Evolutionary conservation across 805 yeast species (phyloP).

Genomic region (Kuraishia piskuri): DNA sequence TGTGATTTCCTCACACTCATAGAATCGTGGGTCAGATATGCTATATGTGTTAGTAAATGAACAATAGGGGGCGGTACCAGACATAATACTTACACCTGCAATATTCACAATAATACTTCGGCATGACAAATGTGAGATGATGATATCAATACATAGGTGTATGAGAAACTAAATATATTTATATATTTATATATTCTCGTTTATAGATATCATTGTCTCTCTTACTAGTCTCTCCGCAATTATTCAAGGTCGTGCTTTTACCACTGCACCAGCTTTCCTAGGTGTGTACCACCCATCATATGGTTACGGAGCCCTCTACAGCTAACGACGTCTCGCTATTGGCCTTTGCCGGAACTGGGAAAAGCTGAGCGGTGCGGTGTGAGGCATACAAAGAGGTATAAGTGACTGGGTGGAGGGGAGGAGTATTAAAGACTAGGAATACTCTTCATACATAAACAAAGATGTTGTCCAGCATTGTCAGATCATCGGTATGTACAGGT

Average conservation of each 20-base stretch:
- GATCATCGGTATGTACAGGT: conserved; percentile 9
- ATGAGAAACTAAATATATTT: not conserved
- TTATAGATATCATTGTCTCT: no score
- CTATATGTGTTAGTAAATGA: conserved; percentile 11
- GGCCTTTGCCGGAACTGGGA: not conserved
- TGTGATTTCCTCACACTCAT: conserved; percentile 78
- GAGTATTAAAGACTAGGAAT: not conserved
- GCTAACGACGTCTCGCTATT: conserved; percentile 1
- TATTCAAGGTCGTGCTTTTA: no score
- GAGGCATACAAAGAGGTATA: not conserved
- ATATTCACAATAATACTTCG: conserved; percentile 75
- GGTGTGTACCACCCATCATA: not conserved
- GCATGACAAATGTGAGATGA: conserved; percentile 29
- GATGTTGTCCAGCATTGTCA: conserved; percentile 7
- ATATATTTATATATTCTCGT: not conserved
- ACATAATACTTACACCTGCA: conserved; percentile 46
- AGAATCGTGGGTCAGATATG: conserved; percentile 83
- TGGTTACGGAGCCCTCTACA: conserved; percentile 1
- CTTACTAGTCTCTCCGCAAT: no score
- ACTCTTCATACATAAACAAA: not conserved
- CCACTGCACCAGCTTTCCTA: no score
- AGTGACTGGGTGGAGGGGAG: no score
- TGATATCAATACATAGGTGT: not conserved
- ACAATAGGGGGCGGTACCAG: no score
- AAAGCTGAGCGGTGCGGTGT: not conserved